Base-by-base conservation (phyloP, 805 yeast genomes). In the Candida nonsorbophila region DNA sequence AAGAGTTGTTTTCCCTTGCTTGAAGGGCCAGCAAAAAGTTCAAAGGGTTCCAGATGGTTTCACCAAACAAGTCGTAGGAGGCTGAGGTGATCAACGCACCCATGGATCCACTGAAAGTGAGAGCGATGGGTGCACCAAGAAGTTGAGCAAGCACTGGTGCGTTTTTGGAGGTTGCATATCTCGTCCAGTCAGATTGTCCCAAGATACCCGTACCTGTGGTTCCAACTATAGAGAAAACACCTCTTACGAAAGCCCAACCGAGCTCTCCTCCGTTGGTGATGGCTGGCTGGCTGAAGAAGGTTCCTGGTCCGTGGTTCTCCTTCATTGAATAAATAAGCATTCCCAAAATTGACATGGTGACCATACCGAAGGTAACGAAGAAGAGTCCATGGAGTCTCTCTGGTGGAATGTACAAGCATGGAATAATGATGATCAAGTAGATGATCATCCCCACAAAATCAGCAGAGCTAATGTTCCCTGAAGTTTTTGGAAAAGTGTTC, bases 1-100 rank as follows among this genome's bases (percentile, higher is more conserved):
- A 32, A 4, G 73, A 51, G 40, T 58, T 62, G 32, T 64, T 49
- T 27, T 74, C 74, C 22, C 24, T 14, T 23, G 17, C 15, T 28
- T 34, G 33, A n/a, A 30, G 16, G 4, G 26, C 27, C 22, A 14
- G 6, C 7, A 34, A 24, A 12, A 34, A 27, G n/a, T 30, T 20
- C 5, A 38, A 16, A 13, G 44, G 44, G 23, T 35, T 37, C 44
- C 44, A 40, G 8, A 33, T 28, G 7, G 16, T 20, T 13, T 24
- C 38, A 7, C 40, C 43, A 16, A 30, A 37, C 7, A 39, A 20
- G 7, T 22, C 34, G 10, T 30, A 24, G 2, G 43, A 33, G 3
- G 43, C 43, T 15, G 39, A 33, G 10, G 42, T 37, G 7, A 35
- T 32, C 19, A 38, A 32, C 14, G 30, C 25, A 16, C 42, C 42